A percentile compares a stretch with the other conserved stretches of the same genome.
Conservation (phyloP, 2,329 filamentous ascomycete species). For the Paraphaeosphaeria minitans region DNA sequence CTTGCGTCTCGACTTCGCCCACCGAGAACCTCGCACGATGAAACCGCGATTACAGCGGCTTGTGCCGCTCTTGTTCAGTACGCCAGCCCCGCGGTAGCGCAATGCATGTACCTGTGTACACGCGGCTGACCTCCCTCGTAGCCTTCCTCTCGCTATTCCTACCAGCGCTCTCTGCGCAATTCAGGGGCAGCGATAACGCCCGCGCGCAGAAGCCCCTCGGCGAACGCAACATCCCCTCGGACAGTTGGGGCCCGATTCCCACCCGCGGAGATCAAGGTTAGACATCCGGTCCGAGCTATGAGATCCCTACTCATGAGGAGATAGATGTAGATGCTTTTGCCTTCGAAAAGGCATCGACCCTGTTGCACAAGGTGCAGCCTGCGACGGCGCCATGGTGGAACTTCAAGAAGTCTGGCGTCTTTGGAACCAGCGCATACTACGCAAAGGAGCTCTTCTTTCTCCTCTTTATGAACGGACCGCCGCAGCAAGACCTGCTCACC, state of each 20-base stretch:
- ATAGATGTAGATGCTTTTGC: conserved; percentile 33
- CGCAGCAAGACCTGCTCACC: conserved; percentile 52
- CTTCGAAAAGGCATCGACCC: conserved; percentile 46
- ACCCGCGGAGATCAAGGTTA: conserved; percentile 24
- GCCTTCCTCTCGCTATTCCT: conserved; percentile 41
- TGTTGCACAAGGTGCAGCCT: conserved; percentile 51
- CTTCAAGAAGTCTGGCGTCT: conserved; percentile 61
- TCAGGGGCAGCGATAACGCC: conserved; percentile 26
- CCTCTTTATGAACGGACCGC: conserved; percentile 68
- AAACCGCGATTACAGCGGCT: conserved; percentile 44
- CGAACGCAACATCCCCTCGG: conserved; percentile 18
- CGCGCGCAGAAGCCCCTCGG: conserved; percentile 34
- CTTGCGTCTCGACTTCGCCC: conserved; percentile 19
- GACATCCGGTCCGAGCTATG: conserved; percentile 8
- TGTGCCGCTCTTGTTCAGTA: conserved; percentile 44
- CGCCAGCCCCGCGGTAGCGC: conserved; percentile 13
- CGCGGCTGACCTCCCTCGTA: conserved; percentile 29
- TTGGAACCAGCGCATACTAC: conserved; percentile 65
- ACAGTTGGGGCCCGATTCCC: conserved; percentile 20
- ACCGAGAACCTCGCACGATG: conserved; percentile 31
- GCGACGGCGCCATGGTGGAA: conserved; percentile 47
- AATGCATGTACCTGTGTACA: not conserved
- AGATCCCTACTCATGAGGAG: conserved; percentile 13
- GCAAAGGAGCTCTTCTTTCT: conserved; percentile 66
- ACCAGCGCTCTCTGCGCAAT: conserved; percentile 31